Base-by-base conservation (phyloP, 169 alveolate species). In the Toxoplasma gondii region DNA sequence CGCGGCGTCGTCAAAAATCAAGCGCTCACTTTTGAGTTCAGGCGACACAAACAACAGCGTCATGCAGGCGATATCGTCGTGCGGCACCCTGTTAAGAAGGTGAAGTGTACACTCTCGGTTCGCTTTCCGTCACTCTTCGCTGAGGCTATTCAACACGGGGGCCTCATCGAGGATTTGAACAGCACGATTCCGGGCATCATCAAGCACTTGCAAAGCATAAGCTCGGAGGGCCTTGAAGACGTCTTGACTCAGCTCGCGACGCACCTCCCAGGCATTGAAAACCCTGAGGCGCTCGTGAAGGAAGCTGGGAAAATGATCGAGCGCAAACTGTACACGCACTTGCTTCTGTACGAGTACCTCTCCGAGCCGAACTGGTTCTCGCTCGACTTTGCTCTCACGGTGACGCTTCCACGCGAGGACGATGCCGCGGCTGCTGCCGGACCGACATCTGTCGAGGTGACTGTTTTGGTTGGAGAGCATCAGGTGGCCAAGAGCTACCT, bases 301-400 rank as follows among this genome's bases (percentile, higher is more conserved):
- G 90, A 82, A 31, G 27, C 90, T 10, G 39, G 34, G 39, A 31
- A 41, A 82, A 38, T 82, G 44, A 31, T 43, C n/a, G 64, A 82
- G 53, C 90, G 53, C 34, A 44, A 44, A 17, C 34, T 82, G 69
- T 82, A 39, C 41, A 7, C 38, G 24, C 27, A 12, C 38, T 31
- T 82, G 4, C 90, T 82, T 34, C 69, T 41, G 67, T 82, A 82
- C 38, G 90, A 82, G 36, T 82, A 82, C 64, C 41, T 41, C 64
- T 82, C 90, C n/a, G 44, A 16, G 5, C 38, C 54, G n/a, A 27
- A 43, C 69, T 82, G 90, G 90, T 82, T 82, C 34, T 2, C 90
- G 64, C 53, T 44, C 69, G 90, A 82, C 67, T 82, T 41, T 31
- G 90, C 39, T 49, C n/a, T 82, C 41, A 39, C 44, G 38, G 44